phyloP scores from a whole-genome alignment of 345 rosid genomes.

The Brassica carinata region DNA sequence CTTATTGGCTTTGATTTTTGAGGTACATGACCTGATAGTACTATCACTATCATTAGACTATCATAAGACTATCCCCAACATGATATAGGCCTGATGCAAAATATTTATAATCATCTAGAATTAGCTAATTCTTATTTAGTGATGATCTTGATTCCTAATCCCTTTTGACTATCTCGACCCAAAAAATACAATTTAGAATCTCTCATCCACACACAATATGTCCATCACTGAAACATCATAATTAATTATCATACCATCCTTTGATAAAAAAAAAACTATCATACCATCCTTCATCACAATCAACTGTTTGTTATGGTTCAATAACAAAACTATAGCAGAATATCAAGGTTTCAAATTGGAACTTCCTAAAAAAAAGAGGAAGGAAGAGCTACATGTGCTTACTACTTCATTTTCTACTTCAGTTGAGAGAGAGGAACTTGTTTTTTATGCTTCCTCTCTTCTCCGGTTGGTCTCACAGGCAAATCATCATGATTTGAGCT shows the following conservation, averaged over 20 bases:
- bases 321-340: neutral
- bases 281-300: neutral
- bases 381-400: too few relatives aligned
- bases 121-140: neutral
- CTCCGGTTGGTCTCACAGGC: too few relatives aligned
- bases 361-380: too few relatives aligned
- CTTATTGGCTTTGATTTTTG: neutral
- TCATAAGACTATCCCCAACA: neutral
- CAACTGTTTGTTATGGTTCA: neutral
- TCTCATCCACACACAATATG: neutral
- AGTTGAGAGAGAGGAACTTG: too few relatives aligned
- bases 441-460: too few relatives aligned
- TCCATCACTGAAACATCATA: neutral
- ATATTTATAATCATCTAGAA: neutral
- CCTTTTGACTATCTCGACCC: neutral
- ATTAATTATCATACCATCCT: neutral
- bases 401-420: too few relatives aligned
- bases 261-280: neutral
- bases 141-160: neutral
- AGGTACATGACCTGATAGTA: neutral
- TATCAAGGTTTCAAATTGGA: slow-evolving; percentile 8
- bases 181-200: neutral
- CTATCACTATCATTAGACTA: neutral
- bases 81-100: neutral
- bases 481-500: too few relatives aligned